Evolutionary conservation across 257 asterid species (phyloP), one percentile per base, ranked within the genome.

Genomic region (Scutellaria baicalensis): DNA sequence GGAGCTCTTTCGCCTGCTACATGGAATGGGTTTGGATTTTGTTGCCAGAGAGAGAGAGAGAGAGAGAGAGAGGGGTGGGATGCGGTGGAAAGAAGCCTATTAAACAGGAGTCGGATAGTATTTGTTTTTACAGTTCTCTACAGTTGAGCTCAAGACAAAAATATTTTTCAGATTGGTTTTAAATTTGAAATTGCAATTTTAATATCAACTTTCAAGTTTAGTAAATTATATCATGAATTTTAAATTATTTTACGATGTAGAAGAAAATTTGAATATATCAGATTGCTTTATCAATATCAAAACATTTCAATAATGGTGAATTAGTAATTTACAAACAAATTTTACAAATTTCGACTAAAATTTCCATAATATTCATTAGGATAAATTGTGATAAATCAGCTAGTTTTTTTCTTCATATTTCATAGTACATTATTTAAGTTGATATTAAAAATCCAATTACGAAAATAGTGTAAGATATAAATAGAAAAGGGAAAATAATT

Each of bases 61-160:
- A 57, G 79, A 68, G 66, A 59, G 33, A 68, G 21, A 55, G 63
- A 55, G 31, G 27, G 51, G 62, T 63, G 59, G 17, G 56, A 58
- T 52, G 74, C 67, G 78, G 80, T 27, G 56, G 68, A 66, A 42
- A n/a, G 62, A 60, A 64, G 39, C 63, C 72, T 27, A 60, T 65
- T 73, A 59, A 45, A 50, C 45, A 63, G 77, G 77, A 56, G 62
- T 58, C 3, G 59, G 83, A 68, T 81, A 68, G 68, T 64, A 51
- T 80, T 64, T 36, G 70, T 21, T 78, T 71, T 59, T 72, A 64
- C 85, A 38, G 76, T 81, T 62, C 33, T 36, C 54, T 70, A 69
- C 76, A 75, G 76, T 65, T 74, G 60, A 38, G 3, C 31, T 23
- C 33, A 27, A 2, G 33, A 23, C 31, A 23, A 23, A 23, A 3